Conservation (phyloP, 306 rosid genomes). For the Malus orientalis region DNA sequence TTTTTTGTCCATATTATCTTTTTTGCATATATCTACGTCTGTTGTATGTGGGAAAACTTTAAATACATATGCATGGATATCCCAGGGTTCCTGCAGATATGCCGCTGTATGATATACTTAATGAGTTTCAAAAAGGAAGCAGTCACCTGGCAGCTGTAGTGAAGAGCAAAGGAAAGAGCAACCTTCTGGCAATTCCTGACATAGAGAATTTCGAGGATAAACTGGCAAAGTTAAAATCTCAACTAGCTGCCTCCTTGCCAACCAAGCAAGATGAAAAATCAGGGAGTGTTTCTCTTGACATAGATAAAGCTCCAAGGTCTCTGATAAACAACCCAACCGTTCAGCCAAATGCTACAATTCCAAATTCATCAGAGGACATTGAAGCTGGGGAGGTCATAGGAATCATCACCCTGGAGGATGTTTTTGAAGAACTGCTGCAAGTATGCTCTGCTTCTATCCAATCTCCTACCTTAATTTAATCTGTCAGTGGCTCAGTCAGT, state of each 20-base stretch:
- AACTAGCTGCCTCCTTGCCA: slow-evolving; percentile 51
- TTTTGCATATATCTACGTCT: background rate
- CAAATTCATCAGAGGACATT: slow-evolving; percentile 36
- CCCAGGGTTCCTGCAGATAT: slow-evolving; percentile 82
- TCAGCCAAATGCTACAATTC: slow-evolving; percentile 23
- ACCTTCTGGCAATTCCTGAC: slow-evolving; percentile 17
- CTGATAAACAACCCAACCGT: slow-evolving; percentile 18
- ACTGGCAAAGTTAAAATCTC: slow-evolving; percentile 21
- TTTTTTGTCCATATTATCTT: background rate
- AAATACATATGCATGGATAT: slow-evolving; percentile 4
- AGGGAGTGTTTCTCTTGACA: slow-evolving; percentile 39
- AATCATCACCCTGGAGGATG: slow-evolving; percentile 90
- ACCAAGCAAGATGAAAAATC: slow-evolving; percentile 26
- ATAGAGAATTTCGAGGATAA: slow-evolving; percentile 37
- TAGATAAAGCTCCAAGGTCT: slow-evolving; percentile 41
- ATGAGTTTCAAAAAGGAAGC: slow-evolving; percentile 91
- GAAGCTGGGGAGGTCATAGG: slow-evolving; percentile 91
- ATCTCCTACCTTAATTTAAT: background rate
- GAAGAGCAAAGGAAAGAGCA: slow-evolving; percentile 51
- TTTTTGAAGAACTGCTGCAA: slow-evolving; percentile 91
- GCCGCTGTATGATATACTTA: slow-evolving; percentile 89
- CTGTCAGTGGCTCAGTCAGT: background rate
- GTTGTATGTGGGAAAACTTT: background rate
- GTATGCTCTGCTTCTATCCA: slow-evolving; percentile 15
- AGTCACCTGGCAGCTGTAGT: slow-evolving; percentile 98